These are phyloP conservation scores for Myxozyma nipponensis DNA, from an alignment of 805 yeast genomes.

Conservation along the genomic window DNA sequence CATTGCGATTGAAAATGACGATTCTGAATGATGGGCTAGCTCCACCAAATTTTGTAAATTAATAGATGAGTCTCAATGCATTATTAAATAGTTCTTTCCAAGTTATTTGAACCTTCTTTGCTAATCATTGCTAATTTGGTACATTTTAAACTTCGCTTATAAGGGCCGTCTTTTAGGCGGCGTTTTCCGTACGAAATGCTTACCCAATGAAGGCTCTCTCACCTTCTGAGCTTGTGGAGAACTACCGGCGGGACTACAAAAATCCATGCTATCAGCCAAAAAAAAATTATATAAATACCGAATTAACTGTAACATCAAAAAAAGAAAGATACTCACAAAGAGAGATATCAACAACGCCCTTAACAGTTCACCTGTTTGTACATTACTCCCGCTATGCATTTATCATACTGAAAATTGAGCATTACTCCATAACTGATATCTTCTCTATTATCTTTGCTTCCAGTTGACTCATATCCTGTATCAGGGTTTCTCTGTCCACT, in stretches of 20 bases:
- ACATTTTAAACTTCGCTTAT: too few relatives aligned
- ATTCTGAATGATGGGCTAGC: neutral
- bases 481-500: slow-evolving; percentile 30
- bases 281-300: too few relatives aligned
- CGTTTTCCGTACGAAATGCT: too few relatives aligned
- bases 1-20: neutral
- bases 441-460: neutral
- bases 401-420: neutral
- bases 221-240: too few relatives aligned
- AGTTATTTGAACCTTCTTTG: neutral
- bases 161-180: too few relatives aligned
- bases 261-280: too few relatives aligned
- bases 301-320: neutral
- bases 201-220: too few relatives aligned
- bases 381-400: too few relatives aligned
- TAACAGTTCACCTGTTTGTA: neutral
- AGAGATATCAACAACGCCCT: neutral
- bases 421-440: neutral
- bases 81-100: neutral
- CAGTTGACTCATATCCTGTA: slow-evolving; percentile 8
- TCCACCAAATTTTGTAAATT: too few relatives aligned
- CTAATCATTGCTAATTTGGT: neutral
- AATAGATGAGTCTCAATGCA: neutral
- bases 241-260: too few relatives aligned
- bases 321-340: neutral